Evolutionary conservation across 805 yeast species (phyloP).

Genomic region (Ogataea kodamae): DNA sequence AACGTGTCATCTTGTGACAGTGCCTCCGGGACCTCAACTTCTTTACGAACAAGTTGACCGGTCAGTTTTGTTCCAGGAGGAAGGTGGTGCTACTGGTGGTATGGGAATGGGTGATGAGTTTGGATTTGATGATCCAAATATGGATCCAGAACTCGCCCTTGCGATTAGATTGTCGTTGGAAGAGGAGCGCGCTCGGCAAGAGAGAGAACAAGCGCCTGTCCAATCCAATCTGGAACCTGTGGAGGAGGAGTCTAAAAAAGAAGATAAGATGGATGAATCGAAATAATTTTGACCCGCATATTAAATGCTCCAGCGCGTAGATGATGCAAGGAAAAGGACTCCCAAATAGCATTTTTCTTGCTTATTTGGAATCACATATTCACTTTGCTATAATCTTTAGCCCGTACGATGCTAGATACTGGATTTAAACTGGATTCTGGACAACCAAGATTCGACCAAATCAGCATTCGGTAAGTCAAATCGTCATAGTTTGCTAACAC

Average conservation of each 20-base stretch:
- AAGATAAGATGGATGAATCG: constrained; percentile 24
- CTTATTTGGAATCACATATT: constrained; percentile 5
- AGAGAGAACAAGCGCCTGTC: constrained; percentile 49
- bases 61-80: constrained; percentile 69
- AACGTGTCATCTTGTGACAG: constrained; percentile 76
- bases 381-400: constrained; percentile 11
- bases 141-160: constrained; percentile 96
- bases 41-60: constrained; percentile 77
- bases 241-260: constrained; percentile 21
- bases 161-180: constrained; percentile 92
- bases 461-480: constrained; percentile 12
- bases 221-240: constrained; percentile 19
- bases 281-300: constrained; percentile 14
- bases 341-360: constrained; percentile 7
- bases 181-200: constrained; percentile 91
- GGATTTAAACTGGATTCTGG: constrained; percentile 14
- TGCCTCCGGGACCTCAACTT: constrained; percentile 84
- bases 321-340: constrained; percentile 5
- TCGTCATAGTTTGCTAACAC: constrained; percentile 1
- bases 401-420: constrained; percentile 18
- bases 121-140: constrained; percentile 77
- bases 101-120: constrained; percentile 42
- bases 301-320: constrained; percentile 17
- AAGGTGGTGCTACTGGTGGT: constrained; percentile 48
- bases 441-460: constrained; percentile 8